These are phyloP conservation scores for Luffa acutangula DNA, from an alignment of 306 rosid genomes.

Conservation along the genomic window DNA sequence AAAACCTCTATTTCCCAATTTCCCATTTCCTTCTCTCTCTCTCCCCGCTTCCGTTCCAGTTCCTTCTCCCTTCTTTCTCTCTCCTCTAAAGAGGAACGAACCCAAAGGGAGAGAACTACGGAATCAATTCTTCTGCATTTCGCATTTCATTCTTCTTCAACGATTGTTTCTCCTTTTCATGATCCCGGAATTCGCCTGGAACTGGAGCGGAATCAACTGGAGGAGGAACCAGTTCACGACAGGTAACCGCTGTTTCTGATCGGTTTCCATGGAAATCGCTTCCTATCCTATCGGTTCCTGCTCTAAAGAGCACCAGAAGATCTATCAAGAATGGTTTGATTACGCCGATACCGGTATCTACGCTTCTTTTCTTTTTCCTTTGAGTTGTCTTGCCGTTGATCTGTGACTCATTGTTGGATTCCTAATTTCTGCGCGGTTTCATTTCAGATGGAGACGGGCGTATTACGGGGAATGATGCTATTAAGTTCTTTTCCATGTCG, in stretches of 20 bases:
- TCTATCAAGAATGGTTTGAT: constrained; percentile 74
- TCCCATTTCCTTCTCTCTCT: neutral
- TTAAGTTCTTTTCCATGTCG: constrained; percentile 61
- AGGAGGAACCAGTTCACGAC: neutral
- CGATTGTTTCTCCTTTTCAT: neutral
- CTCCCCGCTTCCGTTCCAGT: neutral
- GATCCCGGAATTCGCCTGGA: neutral
- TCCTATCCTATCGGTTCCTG: constrained; percentile 31
- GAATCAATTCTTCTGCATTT: neutral
- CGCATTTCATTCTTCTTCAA: neutral
- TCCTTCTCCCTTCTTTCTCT: neutral
- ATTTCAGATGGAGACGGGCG: constrained; percentile 83
- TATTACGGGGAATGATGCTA: constrained; percentile 74
- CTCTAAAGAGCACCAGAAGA: constrained; percentile 44
- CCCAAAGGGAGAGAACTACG: neutral
- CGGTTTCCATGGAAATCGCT: constrained; percentile 46
- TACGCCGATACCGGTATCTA: constrained; percentile 69
- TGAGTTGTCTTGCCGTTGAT: neutral
- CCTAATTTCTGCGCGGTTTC: neutral
- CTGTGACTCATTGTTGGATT: neutral
- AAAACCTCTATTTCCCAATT: neutral
- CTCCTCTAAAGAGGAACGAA: neutral
- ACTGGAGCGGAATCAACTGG: neutral
- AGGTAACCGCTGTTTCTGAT: neutral
- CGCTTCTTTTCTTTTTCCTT: neutral